Evolutionary conservation across 768 basidiomycete genomes (phyloP).

Genomic region (Lentinula lateritia): DNA sequence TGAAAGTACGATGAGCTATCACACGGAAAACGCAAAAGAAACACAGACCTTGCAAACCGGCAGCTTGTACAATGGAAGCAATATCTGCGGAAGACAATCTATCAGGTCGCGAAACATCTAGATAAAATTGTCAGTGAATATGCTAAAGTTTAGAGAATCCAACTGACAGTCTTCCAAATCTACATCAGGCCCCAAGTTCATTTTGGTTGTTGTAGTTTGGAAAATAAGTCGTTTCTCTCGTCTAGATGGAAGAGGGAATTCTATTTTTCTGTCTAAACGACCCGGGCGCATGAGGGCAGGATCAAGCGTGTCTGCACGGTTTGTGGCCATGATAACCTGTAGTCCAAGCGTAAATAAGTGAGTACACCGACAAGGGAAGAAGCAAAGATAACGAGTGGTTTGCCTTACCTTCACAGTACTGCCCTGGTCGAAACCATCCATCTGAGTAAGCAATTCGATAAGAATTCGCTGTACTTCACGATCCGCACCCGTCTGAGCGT

Average conservation of each 20-base stretch:
- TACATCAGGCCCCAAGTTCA: constrained; percentile 97
- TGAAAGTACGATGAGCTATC: constrained; percentile 21
- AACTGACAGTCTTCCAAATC: constrained; percentile 94
- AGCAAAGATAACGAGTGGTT: constrained; percentile 7
- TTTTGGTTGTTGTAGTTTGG: constrained; percentile 95
- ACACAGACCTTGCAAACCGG: constrained; percentile 83
- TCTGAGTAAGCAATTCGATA: constrained; percentile 94
- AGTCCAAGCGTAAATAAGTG: background rate
- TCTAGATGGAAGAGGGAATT: constrained; percentile 92
- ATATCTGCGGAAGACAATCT: constrained; percentile 95
- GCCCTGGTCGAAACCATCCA: constrained; percentile 99
- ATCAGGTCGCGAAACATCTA: constrained; percentile 96
- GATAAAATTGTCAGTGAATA: background rate
- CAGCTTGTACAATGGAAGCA: constrained; percentile 91
- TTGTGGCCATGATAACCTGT: constrained; percentile 99
- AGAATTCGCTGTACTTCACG: constrained; percentile 98
- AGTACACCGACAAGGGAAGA: background rate
- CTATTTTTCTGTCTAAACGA: constrained; percentile 96
- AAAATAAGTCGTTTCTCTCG: constrained; percentile 96
- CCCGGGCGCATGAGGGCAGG: constrained; percentile 96
- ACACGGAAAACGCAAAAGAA: background rate
- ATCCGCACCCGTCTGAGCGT: constrained; percentile 98
- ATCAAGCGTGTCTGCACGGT: constrained; percentile 96
- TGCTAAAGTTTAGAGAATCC: background rate
- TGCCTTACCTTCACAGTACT: constrained; percentile 88